Percentiles rank a stretch among this genome's conserved stretches.
Evolutionary conservation across 2,329 filamentous ascomycete species (phyloP).

Genomic region (Aspergillus jensenii): DNA sequence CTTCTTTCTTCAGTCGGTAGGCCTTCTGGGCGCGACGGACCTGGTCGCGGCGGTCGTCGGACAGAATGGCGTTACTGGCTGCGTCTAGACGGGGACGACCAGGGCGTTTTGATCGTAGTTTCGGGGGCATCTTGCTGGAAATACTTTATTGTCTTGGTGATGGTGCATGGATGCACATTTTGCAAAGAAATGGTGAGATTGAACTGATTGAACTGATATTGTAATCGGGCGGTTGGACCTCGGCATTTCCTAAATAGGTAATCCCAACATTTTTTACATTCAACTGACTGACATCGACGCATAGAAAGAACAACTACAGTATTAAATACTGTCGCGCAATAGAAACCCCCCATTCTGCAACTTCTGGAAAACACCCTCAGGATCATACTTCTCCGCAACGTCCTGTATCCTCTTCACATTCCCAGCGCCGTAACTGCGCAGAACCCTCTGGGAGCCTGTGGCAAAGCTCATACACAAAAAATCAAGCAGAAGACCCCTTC

Average conservation of each 20-base stretch:
- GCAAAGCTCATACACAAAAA: conserved; percentile 10
- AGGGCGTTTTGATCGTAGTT: neutral
- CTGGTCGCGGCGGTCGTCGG: conserved; percentile 67
- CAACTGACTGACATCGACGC: no score
- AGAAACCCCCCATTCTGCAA: conserved; percentile 3
- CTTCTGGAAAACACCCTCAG: conserved; percentile 8
- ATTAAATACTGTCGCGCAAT: neutral
- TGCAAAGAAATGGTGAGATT: no score
- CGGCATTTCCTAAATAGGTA: no score
- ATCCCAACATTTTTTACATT: no score
- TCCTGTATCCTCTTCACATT: conserved; percentile 4
- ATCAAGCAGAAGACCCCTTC: conserved; percentile 5
- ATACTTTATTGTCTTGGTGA: no score
- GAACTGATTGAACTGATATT: no score
- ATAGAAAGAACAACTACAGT: no score
- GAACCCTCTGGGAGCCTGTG: neutral
- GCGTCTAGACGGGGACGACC: neutral
- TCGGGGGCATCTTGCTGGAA: neutral
- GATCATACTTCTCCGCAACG: conserved; percentile 9
- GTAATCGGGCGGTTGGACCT: no score
- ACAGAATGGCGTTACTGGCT: neutral
- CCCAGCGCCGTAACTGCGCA: conserved; percentile 6
- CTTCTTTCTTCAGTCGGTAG: conserved; percentile 82
- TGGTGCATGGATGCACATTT: no score
- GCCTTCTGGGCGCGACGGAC: conserved; percentile 83